These are phyloP conservation scores for Coemansia sp. DNA, from an alignment of 192 early-diverging fungal species.

Conservation along the genomic window DNA sequence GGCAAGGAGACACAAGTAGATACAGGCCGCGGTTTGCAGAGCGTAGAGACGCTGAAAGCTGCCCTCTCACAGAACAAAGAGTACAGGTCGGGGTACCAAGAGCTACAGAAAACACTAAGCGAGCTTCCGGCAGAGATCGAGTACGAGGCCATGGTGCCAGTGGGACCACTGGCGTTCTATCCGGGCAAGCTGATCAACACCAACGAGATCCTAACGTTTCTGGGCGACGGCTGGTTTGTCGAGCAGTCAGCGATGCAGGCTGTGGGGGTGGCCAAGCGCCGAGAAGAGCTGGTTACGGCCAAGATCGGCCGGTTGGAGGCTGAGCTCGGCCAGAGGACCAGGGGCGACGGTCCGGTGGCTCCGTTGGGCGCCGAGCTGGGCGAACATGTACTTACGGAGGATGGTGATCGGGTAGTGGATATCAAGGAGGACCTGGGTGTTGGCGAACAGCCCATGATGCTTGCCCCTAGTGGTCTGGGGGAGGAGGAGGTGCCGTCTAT, in stretches of 20 bases:
- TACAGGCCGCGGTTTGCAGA: too few species aligned
- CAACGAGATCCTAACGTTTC: conserved; percentile 80
- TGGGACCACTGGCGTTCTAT: conserved; percentile 85
- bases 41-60: background rate
- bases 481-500: conserved; percentile 8
- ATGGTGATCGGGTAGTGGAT: conserved; percentile 46
- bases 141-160: conserved; percentile 57
- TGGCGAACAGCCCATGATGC: too few species aligned
- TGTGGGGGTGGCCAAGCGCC: conserved; percentile 59
- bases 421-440: conserved; percentile 39
- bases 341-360: conserved; percentile 1
- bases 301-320: conserved; percentile 9
- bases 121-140: conserved; percentile 21
- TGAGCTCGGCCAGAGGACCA: conserved; percentile 10
- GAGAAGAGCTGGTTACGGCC: conserved; percentile 39
- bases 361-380: conserved; percentile 3
- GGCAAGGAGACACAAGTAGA: too few species aligned
- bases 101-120: conserved; percentile 21
- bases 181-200: conserved; percentile 82
- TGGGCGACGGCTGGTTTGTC: conserved; percentile 93
- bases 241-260: conserved; percentile 75
- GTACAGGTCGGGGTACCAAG: conserved; percentile 32
- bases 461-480: too few species aligned
- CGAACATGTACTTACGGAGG: conserved; percentile 26
- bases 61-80: conserved; percentile 18